Conservation (phyloP, 2,329 filamentous ascomycete species). For the Zopfia rhizophila region DNA sequence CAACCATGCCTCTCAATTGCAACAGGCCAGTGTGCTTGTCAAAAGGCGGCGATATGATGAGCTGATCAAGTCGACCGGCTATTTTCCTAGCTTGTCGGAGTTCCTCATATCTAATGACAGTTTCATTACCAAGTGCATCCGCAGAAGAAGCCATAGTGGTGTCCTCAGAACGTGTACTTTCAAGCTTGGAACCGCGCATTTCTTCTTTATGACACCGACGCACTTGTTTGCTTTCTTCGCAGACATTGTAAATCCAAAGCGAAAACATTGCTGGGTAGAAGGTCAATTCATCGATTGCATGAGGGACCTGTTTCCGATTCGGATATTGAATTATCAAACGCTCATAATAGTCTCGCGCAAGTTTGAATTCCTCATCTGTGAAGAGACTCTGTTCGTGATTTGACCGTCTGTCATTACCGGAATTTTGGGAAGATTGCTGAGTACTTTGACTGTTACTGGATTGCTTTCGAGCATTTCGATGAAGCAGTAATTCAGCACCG, state of each 20-base stretch:
- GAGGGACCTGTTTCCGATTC: slow-evolving; percentile 71
- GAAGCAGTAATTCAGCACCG: slow-evolving; percentile 84
- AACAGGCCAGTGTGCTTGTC: slow-evolving; percentile 74
- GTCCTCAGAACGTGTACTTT: slow-evolving; percentile 22
- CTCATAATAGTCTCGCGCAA: slow-evolving; percentile 77
- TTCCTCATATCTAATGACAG: slow-evolving; percentile 61
- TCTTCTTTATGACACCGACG: slow-evolving; percentile 28
- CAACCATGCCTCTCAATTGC: slow-evolving; percentile 76
- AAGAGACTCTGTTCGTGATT: slow-evolving; percentile 27
- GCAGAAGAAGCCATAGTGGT: slow-evolving; percentile 22
- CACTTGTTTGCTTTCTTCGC: slow-evolving; percentile 66
- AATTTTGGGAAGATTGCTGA: neutral
- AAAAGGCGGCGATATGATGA: slow-evolving; percentile 77
- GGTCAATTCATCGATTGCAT: slow-evolving; percentile 72
- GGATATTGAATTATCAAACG: slow-evolving; percentile 77
- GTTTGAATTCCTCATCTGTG: slow-evolving; percentile 61
- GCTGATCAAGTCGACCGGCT: slow-evolving; percentile 73
- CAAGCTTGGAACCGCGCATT: slow-evolving; percentile 11
- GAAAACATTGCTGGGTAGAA: slow-evolving; percentile 86
- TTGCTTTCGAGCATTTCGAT: slow-evolving; percentile 49
- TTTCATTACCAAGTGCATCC: slow-evolving; percentile 36
- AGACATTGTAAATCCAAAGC: slow-evolving; percentile 80
- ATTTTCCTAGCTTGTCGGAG: slow-evolving; percentile 70
- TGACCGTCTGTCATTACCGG: slow-evolving; percentile 2
- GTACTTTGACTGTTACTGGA: slow-evolving; percentile 6